Percentiles rank a stretch among this genome's conserved stretches.
Evolutionary conservation across 441 rosid species (phyloP).

Genomic region (Erodium texanum): DNA sequence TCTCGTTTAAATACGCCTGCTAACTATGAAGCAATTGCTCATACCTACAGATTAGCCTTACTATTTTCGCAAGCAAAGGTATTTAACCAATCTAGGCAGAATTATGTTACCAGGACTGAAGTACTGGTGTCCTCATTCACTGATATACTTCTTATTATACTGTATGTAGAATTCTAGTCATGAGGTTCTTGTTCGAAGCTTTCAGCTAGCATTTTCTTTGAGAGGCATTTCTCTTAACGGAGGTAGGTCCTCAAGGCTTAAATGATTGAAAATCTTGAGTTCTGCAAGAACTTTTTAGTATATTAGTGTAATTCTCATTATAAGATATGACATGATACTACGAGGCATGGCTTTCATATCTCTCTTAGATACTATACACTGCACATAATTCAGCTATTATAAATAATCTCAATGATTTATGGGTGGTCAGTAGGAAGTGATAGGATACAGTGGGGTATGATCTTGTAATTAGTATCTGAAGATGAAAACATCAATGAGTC

Average conservation of each 20-base stretch:
- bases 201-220: constrained; percentile 89
- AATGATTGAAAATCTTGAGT: constrained; percentile 20
- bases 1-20: constrained; percentile 72
- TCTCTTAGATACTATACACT: not conserved
- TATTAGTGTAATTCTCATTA: not conserved
- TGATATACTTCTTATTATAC: constrained; percentile 7
- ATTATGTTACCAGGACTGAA: not conserved
- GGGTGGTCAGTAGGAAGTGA: not conserved
- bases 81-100: constrained; percentile 14
- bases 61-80: constrained; percentile 76
- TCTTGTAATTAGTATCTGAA: not conserved
- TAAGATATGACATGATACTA: constrained; percentile 4
- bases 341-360: not conserved
- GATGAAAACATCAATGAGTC: not conserved
- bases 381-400: constrained; percentile 1
- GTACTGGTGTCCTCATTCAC: not conserved
- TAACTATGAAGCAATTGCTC: constrained; percentile 89
- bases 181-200: constrained; percentile 66
- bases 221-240: constrained; percentile 55
- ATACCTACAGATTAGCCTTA: constrained; percentile 67
- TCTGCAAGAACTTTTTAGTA: constrained; percentile 9
- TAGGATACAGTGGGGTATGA: not conserved
- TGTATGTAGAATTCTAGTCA: constrained; percentile 66
- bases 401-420: not conserved
- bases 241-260: constrained; percentile 33